phyloP scores from a whole-genome alignment of 345 rosid species.

The Gossypioides kirkii region DNA sequence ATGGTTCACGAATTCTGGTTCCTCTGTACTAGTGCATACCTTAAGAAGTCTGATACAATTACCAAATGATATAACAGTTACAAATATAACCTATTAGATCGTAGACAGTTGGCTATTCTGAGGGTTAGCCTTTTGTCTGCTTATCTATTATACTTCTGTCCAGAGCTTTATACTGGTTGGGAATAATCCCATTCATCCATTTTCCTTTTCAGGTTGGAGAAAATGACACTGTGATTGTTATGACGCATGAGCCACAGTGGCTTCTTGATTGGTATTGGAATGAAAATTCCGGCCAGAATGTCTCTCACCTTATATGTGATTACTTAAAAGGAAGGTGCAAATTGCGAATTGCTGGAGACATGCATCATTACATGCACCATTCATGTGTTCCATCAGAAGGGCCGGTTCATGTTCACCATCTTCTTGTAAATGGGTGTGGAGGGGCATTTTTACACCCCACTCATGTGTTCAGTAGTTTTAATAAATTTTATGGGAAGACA shows the following conservation, averaged over 20 bases:
- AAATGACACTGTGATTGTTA: constrained; percentile 70
- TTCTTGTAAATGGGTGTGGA: constrained; percentile 95
- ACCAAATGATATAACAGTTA: too few relatives aligned
- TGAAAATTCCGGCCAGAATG: constrained; percentile 69
- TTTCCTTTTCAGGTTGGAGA: constrained; percentile 48
- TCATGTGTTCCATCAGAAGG: constrained; percentile 71
- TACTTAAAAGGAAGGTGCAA: constrained; percentile 87
- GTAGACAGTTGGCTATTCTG: too few relatives aligned
- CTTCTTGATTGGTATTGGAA: constrained; percentile 97
- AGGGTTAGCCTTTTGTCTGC: too few relatives aligned
- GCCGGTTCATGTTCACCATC: constrained; percentile 75
- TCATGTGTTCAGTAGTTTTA: constrained; percentile 80
- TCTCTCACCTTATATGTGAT: constrained; percentile 71
- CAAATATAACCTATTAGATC: too few relatives aligned
- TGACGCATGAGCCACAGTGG: constrained; percentile 98
- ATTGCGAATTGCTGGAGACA: constrained; percentile 91
- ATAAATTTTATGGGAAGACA: constrained; percentile 48
- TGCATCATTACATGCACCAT: constrained; percentile 99
- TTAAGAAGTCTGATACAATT: too few relatives aligned
- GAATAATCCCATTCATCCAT: too few relatives aligned
- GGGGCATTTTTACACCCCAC: constrained; percentile 99
- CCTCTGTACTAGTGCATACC: too few relatives aligned
- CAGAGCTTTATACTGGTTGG: too few relatives aligned
- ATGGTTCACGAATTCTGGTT: too few relatives aligned
- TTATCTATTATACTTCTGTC: too few relatives aligned